Conservation (phyloP, 768 basidiomycete species). For the Mycena galopus region DNA sequence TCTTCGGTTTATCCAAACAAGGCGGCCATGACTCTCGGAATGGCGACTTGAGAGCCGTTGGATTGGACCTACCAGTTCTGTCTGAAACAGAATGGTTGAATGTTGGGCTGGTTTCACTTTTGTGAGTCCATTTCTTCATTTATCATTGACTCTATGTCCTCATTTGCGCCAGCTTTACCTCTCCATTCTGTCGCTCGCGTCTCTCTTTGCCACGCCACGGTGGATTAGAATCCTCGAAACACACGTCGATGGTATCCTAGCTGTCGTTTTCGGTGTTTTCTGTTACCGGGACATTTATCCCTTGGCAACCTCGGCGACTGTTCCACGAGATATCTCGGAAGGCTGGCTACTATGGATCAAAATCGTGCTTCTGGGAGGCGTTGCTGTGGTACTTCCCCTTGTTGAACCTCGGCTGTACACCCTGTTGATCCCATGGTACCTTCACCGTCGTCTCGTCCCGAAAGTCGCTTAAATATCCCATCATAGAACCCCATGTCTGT, state of each 20-base stretch:
- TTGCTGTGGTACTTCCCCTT: slow-evolving; percentile 63
- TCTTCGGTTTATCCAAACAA: background rate
- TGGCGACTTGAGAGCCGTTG: background rate
- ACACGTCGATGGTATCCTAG: slow-evolving; percentile 42
- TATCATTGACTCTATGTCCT: too few relatives aligned
- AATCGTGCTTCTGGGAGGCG: slow-evolving; percentile 52
- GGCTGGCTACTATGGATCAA: slow-evolving; percentile 47
- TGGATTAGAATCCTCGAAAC: background rate
- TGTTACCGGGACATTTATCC: slow-evolving; percentile 70
- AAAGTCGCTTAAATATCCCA: too few relatives aligned
- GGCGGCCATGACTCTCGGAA: background rate
- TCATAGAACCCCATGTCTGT: slow-evolving; percentile 42
- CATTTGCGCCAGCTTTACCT: slow-evolving; percentile 11
- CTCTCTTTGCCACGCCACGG: background rate
- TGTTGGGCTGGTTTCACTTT: background rate
- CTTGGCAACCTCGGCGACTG: slow-evolving; percentile 58
- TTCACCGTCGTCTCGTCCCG: too few relatives aligned
- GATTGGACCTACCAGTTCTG: background rate
- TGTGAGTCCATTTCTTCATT: background rate
- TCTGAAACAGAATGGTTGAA: slow-evolving; percentile 23
- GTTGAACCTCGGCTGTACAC: slow-evolving; percentile 65
- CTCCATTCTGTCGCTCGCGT: background rate
- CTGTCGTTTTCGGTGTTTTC: slow-evolving; percentile 57
- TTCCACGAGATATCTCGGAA: slow-evolving; percentile 57
- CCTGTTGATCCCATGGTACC: slow-evolving; percentile 62